Evolutionary conservation across 2,329 filamentous ascomycete species (phyloP), one percentile per base, ranked within the genome.

Genomic region (Metarhizium sp.): DNA sequence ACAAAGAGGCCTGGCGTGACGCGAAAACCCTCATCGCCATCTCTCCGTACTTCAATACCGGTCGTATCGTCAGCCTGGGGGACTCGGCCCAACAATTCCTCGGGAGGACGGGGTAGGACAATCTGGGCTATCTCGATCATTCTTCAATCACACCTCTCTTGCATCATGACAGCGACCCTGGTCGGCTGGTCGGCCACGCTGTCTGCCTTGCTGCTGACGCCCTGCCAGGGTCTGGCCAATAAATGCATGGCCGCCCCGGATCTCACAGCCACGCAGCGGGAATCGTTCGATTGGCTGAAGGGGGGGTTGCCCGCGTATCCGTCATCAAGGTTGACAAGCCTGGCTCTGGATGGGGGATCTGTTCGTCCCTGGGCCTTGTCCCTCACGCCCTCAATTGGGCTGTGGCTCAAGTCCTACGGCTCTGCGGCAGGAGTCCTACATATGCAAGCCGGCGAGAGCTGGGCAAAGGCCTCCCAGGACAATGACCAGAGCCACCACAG

Each of bases 211-310:
- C 32, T 34, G 32, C 51, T 53, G 42, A 47, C 51, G 8, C 20
- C 10, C 47, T 53, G 42, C 38, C 51, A 46, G 51, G 29, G 29
- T 45, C 36, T 46, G 51, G 42, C 51, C 51, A 53, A 53, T 53
- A 32, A 43, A 13, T 43, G 36, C 2, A 43, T 43, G 38, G 7
- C 50, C 20, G 10, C 50, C 36, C 50, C 30, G 20, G 38, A 46
- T 45, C n/a, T 53, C 38, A 53, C 51, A 36, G 42, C 51, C 51
- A 53, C 42, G 16, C 50, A 47, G 13, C 20, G n/a, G 43, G 43
- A 46, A 46, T 46, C n/a, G 43, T 29, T 48, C 25, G 20, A 46
- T 25, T 48, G 45, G 25, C 16, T 20, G 45, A 30, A 25, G 43
- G 43, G 45, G 20, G 45, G 25, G 6, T 13, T 48, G 14, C 45